Conservation (phyloP, 208 protist genomes). For the Trypanosoma caninum region DNA sequence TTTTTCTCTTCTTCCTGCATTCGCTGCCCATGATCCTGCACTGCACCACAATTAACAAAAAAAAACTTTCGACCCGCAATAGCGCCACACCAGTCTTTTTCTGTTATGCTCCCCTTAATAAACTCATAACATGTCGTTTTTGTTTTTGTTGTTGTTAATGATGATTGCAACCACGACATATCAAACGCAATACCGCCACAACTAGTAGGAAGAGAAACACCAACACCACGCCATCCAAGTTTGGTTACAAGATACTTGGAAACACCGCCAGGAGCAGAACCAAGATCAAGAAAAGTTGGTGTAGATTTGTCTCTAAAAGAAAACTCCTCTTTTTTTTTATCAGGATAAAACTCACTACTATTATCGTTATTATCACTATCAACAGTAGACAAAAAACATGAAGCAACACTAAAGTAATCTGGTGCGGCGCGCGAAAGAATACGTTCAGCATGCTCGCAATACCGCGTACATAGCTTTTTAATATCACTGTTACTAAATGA, state of each 20-base stretch:
- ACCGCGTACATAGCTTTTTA: conserved; percentile 38
- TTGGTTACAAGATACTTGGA: conserved; percentile 58
- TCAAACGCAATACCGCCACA: conserved; percentile 63
- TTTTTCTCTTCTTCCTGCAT: neutral
- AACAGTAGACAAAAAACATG: neutral
- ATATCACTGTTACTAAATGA: conserved; percentile 50
- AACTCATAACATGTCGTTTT: neutral
- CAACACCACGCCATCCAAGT: conserved; percentile 66
- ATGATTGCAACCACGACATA: conserved; percentile 10
- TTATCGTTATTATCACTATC: neutral
- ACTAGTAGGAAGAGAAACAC: conserved; percentile 44
- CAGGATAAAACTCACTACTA: no score
- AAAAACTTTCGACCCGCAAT: conserved; percentile 30
- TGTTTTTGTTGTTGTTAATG: conserved; percentile 4
- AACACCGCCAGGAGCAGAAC: conserved; percentile 67
- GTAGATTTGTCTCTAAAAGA: neutral
- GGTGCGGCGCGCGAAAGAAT: conserved; percentile 24
- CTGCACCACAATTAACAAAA: conserved; percentile 81
- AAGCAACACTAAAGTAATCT: conserved; percentile 14
- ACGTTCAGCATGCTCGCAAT: conserved; percentile 48
- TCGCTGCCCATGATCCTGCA: conserved; percentile 76
- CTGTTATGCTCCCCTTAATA: conserved; percentile 17
- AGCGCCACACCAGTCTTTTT: conserved; percentile 16
- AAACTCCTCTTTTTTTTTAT: neutral
- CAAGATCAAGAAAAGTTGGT: conserved; percentile 66